A percentile compares a stretch with the other conserved stretches of the same genome.
Evolutionary conservation across 2,329 filamentous ascomycete genomes (phyloP).

Genomic region (Aspergillus fumigatus): DNA sequence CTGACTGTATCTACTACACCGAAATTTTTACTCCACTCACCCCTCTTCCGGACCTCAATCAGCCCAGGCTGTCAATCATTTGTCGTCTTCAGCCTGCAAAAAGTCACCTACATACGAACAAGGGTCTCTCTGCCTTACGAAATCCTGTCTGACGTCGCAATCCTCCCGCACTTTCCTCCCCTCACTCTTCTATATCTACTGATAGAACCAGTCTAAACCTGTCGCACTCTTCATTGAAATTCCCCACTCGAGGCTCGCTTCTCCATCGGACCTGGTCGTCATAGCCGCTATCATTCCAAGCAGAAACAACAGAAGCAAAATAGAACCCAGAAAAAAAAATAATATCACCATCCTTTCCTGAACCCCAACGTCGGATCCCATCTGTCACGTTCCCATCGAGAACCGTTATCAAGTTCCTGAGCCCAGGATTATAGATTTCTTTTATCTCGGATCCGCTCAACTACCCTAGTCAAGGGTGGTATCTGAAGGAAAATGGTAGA

Average conservation of each 20-base stretch:
- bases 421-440: slow-evolving; percentile 7
- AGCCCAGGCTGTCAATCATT: slow-evolving; percentile 22
- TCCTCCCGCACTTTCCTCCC: slow-evolving; percentile 11
- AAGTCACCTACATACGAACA: slow-evolving; percentile 2
- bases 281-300: slow-evolving; percentile 1
- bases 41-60: slow-evolving; percentile 9
- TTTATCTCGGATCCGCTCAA: slow-evolving; percentile 10
- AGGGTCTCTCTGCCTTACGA: slow-evolving; percentile 10
- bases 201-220: slow-evolving; percentile 1
- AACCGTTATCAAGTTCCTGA: slow-evolving; percentile 5
- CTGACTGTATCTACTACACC: slow-evolving; percentile 8
- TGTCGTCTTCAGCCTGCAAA: slow-evolving; percentile 18
- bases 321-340: not conserved
- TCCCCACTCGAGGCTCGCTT: slow-evolving; percentile 8
- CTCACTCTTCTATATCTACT: not conserved
- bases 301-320: not conserved
- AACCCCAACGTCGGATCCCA: slow-evolving; percentile 6
- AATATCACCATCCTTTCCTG: slow-evolving; percentile 6
- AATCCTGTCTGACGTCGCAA: slow-evolving; percentile 18
- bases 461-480: slow-evolving; percentile 29
- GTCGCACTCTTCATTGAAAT: slow-evolving; percentile 12
- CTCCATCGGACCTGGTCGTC: slow-evolving; percentile 10
- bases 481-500: slow-evolving; percentile 76
- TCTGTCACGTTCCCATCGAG: slow-evolving; percentile 12
- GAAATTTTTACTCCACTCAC: slow-evolving; percentile 8